These are phyloP conservation scores for Neoscytalidium dimidiatum DNA, from an alignment of 2,329 filamentous ascomycete genomes.

Conservation along the genomic window DNA sequence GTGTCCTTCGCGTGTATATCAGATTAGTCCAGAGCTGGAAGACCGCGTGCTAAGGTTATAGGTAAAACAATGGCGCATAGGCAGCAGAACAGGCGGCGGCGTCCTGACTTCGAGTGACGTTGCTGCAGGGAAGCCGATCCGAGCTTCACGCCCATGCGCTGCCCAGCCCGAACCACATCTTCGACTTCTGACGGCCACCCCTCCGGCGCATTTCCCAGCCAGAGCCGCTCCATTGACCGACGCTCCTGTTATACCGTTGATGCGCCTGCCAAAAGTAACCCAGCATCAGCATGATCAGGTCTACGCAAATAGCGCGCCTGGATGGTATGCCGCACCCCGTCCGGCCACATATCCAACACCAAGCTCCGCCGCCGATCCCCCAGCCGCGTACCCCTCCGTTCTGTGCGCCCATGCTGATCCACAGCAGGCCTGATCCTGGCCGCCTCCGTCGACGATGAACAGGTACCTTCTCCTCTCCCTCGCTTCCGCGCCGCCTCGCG, in stretches of 20 bases:
- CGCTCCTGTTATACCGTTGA: constrained; percentile 4
- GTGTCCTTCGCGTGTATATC: neutral
- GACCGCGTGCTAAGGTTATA: neutral
- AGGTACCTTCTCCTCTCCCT: constrained; percentile 48
- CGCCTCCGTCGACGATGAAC: constrained; percentile 89
- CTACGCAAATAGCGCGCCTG: constrained; percentile 90
- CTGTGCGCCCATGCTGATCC: constrained; percentile 26
- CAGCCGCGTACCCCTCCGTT: neutral
- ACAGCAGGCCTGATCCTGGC: constrained; percentile 83
- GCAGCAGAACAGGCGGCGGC: neutral
- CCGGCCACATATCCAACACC: constrained; percentile 18
- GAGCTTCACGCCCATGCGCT: constrained; percentile 5
- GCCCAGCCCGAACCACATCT: neutral
- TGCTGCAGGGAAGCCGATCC: neutral
- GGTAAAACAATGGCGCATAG: neutral
- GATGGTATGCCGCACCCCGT: constrained; percentile 64
- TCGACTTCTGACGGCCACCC: neutral
- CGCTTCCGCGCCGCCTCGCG: constrained; percentile 7
- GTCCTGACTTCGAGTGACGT: neutral
- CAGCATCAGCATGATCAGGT: constrained; percentile 69
- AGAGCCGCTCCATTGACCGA: neutral
- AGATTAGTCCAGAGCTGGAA: neutral
- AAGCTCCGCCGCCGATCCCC: constrained; percentile 19
- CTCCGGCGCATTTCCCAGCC: neutral
- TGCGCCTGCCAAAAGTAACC: constrained; percentile 1